Conservation (phyloP, 441 rosid genomes). For the Biscutella auriculata region DNA sequence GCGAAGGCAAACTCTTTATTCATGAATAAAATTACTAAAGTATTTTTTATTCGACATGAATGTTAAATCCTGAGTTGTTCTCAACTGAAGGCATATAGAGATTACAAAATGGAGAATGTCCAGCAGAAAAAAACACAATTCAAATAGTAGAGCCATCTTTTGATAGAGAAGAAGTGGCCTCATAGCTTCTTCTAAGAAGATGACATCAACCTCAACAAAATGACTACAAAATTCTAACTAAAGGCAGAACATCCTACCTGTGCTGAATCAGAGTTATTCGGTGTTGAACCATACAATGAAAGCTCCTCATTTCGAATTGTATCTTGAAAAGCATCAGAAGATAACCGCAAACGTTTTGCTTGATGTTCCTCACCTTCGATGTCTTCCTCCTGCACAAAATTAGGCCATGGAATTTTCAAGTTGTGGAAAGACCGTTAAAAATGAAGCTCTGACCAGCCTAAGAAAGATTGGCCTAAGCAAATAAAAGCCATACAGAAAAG, state of each 20-base stretch:
- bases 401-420: conserved; percentile 5
- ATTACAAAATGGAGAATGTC: not conserved
- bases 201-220: not conserved
- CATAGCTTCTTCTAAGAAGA: not conserved
- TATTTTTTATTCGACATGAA: not conserved
- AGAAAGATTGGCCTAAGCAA: not conserved
- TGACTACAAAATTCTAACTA: conserved; percentile 12
- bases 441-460: conserved; percentile 9
- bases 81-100: not conserved
- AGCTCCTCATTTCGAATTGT: conserved; percentile 87
- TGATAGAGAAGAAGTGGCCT: conserved; percentile 8
- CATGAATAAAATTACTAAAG: not conserved
- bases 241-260: conserved; percentile 46
- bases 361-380: conserved; percentile 75
- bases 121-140: not conserved
- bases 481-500: not conserved
- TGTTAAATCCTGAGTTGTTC: not conserved
- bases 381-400: conserved; percentile 63
- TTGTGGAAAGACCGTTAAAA: not conserved
- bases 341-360: conserved; percentile 70
- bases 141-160: conserved; percentile 2
- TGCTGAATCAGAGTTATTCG: conserved; percentile 69
- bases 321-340: conserved; percentile 91
- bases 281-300: conserved; percentile 64
- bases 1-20: not conserved